Evolutionary conservation across 106 monocot genomes (phyloP).

Genomic region (Alisma plantagoaquatica): DNA sequence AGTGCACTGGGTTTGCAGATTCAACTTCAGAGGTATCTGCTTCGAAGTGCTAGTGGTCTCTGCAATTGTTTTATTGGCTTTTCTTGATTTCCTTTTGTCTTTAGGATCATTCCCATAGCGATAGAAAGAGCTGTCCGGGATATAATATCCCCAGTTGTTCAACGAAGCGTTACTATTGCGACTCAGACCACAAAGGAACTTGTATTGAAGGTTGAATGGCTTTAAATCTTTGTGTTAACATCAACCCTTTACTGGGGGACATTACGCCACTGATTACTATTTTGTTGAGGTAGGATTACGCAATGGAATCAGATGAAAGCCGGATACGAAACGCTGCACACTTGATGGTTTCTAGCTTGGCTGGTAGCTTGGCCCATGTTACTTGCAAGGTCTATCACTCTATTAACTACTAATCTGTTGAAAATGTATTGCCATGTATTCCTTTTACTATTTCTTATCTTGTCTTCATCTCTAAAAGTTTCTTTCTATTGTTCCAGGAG

Average conservation of each 20-base stretch:
- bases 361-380: slow-evolving; percentile 96
- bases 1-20: slow-evolving; percentile 58
- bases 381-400: slow-evolving; percentile 77
- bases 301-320: slow-evolving; percentile 80
- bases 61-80: too few species aligned
- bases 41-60: too few species aligned
- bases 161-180: slow-evolving; percentile 96
- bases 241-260: too few species aligned
- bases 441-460: neutral
- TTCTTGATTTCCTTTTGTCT: slow-evolving; percentile 1
- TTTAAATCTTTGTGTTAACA: too few species aligned
- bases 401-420: neutral
- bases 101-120: slow-evolving; percentile 65
- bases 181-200: slow-evolving; percentile 89
- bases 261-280: neutral
- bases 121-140: slow-evolving; percentile 82
- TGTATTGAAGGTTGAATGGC: slow-evolving; percentile 82
- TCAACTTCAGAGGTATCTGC: slow-evolving; percentile 59
- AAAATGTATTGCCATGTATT: neutral
- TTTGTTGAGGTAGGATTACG: slow-evolving; percentile 56
- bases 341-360: slow-evolving; percentile 82
- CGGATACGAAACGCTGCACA: slow-evolving; percentile 66
- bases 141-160: slow-evolving; percentile 81
- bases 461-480: neutral
- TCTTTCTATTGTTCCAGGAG: slow-evolving; percentile 41